These are phyloP conservation scores for Annulohypoxylon stygium DNA, from an alignment of 495 filamentous ascomycete species.

Conservation along the genomic window DNA sequence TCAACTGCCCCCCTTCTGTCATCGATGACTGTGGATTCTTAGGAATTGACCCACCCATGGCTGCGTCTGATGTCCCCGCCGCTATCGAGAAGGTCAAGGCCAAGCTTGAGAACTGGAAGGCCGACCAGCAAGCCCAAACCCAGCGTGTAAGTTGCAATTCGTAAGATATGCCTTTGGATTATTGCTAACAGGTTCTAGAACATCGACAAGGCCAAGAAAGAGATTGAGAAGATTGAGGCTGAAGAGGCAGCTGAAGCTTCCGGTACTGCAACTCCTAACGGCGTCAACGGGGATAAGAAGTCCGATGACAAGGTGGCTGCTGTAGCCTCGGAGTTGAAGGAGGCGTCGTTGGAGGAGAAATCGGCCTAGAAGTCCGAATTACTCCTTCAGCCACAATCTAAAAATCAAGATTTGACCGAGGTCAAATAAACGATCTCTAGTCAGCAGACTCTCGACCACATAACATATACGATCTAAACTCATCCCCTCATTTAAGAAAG, in stretches of 20 bases:
- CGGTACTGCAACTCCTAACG: constrained; percentile 54
- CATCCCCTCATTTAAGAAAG: constrained; percentile 5
- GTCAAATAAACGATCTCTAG: constrained; percentile 16
- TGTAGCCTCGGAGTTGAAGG: constrained; percentile 72
- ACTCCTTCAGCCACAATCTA: constrained; percentile 39
- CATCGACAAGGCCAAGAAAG: constrained; percentile 78
- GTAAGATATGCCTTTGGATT: not conserved
- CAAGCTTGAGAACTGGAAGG: constrained; percentile 94
- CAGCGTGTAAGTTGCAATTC: constrained; percentile 74
- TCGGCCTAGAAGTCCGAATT: constrained; percentile 64
- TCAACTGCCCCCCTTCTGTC: constrained; percentile 88
- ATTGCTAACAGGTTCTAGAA: constrained; percentile 77
- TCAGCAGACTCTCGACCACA: constrained; percentile 18
- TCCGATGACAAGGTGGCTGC: constrained; percentile 58
- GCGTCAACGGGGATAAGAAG: constrained; percentile 56
- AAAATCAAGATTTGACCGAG: constrained; percentile 5
- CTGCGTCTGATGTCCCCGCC: constrained; percentile 80
- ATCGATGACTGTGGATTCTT: constrained; percentile 89
- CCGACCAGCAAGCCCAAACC: constrained; percentile 91
- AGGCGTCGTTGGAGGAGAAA: constrained; percentile 77
- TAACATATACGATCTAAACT: constrained; percentile 4
- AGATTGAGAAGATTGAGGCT: constrained; percentile 72
- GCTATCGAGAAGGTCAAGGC: constrained; percentile 88
- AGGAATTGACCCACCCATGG: constrained; percentile 87
- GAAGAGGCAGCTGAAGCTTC: constrained; percentile 61